Evolutionary conservation across 1,284 basidiomycete species (phyloP), one percentile per base, ranked within the genome.

Genomic region (Trichosporon sp.): DNA sequence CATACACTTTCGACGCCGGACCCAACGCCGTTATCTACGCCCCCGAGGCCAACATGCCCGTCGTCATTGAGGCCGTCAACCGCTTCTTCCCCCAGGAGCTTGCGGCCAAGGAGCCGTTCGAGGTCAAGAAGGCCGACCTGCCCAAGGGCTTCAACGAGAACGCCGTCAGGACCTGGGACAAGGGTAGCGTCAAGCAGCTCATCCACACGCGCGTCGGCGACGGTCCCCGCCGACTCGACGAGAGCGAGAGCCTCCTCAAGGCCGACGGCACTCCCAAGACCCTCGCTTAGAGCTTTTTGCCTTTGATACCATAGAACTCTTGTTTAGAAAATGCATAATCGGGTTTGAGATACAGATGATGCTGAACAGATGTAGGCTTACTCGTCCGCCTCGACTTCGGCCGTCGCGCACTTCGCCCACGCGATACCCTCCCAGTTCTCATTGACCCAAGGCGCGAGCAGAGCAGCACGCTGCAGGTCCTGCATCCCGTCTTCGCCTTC

Each of bases 1-100:
- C 96, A 46, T 99, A 99, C 86, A 99, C 97, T 5, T 99, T 93
- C 82, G 97, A 99, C 79, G 97, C 96, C 0, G 96, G 96, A 48
- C 97, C 97, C 40, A 99, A 99, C 85, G 96, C 96, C 0, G 97
- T 99, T 78, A 94, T 99, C 78, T 99, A 99, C 85, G 89, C 94
- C 0, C 89, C 89, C 21, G 88, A 91, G 80, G 87, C 89, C 77
- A 89, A 95, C 84, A 87, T 96, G 80, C 88, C 88, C 75, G 88
- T 90, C 83, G 91, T 98, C 76, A 86, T 94, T 54, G 86, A 89
- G 77, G 84, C 93, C 73, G 88, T 97, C 76, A 85, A 91, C 69
- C 85, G 87, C 70, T 96, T 91, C 85, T 97, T 98, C 88, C 94
- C 94, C 0, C 92, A 93, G 75, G 85, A 86, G 14, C 87, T 89